Conservation (phyloP, 768 basidiomycete species). For the Phylloporus arenicola region DNA sequence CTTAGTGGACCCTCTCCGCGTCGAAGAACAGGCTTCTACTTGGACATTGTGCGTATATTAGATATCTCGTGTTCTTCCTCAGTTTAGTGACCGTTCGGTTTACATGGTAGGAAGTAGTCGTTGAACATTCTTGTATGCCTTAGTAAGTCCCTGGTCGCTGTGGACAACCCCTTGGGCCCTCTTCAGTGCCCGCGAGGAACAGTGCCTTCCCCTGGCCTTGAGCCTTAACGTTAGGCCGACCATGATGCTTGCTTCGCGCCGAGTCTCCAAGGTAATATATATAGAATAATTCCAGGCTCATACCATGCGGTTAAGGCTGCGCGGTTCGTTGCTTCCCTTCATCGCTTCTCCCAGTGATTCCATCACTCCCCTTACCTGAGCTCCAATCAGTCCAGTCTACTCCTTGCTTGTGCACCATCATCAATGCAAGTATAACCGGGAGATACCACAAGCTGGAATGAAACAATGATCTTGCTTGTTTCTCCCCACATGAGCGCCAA, state of each 20-base stretch:
- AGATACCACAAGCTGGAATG: conserved; percentile 85
- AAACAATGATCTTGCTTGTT: conserved; percentile 72
- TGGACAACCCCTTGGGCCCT: neutral
- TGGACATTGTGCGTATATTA: neutral
- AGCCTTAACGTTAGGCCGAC: neutral
- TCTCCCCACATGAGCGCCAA: conserved; percentile 66
- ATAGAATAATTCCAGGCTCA: neutral
- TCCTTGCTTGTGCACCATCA: conserved; percentile 93
- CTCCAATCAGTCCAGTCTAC: conserved; percentile 68
- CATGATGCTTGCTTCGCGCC: neutral
- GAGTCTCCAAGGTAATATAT: neutral
- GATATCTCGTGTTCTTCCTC: neutral
- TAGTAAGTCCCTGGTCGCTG: neutral
- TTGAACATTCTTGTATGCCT: neutral
- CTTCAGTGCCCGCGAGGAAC: neutral
- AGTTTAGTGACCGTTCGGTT: neutral
- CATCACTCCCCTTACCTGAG: neutral
- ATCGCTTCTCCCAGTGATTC: neutral
- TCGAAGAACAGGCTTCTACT: neutral
- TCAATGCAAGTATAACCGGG: conserved; percentile 81
- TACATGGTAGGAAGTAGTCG: neutral
- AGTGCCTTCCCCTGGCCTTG: neutral
- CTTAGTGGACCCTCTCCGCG: too few relatives aligned
- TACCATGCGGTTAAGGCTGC: neutral
- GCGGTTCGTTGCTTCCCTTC: neutral